A percentile compares a stretch with the other conserved stretches of the same genome.
These are phyloP conservation scores for Agrocybe praecox DNA, from an alignment of 768 basidiomycete genomes.

Conservation along the genomic window DNA sequence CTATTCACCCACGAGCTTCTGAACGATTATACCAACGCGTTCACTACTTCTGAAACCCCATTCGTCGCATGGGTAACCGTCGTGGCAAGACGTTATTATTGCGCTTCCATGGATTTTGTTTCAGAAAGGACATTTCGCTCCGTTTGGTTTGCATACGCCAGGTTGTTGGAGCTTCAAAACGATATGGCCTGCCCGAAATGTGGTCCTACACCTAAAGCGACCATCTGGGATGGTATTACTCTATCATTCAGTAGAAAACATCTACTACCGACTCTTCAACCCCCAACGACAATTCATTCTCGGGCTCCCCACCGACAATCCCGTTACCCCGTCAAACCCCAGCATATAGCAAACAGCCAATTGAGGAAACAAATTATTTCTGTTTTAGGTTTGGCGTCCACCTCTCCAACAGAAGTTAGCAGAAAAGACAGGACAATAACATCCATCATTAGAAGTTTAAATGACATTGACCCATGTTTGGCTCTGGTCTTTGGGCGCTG, in stretches of 20 bases:
- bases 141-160: too few relatives aligned
- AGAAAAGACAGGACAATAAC: too few relatives aligned
- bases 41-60: too few relatives aligned
- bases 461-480: neutral
- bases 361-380: neutral
- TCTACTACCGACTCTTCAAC: slow-evolving; percentile 20
- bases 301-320: slow-evolving; percentile 3
- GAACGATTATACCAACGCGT: too few relatives aligned
- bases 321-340: slow-evolving; percentile 2
- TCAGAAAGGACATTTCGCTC: too few relatives aligned
- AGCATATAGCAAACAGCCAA: slow-evolving; percentile 1
- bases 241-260: slow-evolving; percentile 31
- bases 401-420: too few relatives aligned
- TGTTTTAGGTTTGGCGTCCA: neutral
- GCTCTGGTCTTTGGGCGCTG: neutral
- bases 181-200: slow-evolving; percentile 28
- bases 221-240: slow-evolving; percentile 36
- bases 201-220: slow-evolving; percentile 25
- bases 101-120: too few relatives aligned
- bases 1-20: too few relatives aligned
- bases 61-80: too few relatives aligned
- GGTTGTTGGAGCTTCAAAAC: too few relatives aligned
- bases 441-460: too few relatives aligned
- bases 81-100: too few relatives aligned
- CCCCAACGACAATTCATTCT: slow-evolving; percentile 24